Base-by-base conservation (phyloP, 2,329 filamentous ascomycete species). In the Chaetomium olivaceum region DNA sequence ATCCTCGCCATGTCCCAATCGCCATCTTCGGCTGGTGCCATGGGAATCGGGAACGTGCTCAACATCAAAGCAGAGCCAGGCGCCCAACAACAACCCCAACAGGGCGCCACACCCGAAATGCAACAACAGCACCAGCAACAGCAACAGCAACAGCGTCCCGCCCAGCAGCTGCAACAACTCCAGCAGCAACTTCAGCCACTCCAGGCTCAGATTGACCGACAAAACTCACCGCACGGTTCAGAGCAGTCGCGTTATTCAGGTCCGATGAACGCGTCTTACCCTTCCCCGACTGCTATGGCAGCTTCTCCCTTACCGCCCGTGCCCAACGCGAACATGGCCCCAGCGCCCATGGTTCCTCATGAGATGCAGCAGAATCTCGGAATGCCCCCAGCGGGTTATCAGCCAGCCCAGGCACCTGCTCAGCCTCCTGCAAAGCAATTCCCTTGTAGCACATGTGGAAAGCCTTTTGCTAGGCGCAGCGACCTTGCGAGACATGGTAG, bases 401-500 rank as follows among this genome's bases (percentile, higher is more conserved):
- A 76, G 61, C 75, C 74, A 29, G 72, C 73, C 6, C 76, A 78
- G 60, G 67, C 73, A 23, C 46, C 62, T 23, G 33, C 9, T 19
- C 72, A 73, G 33, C 76, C 77, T 21, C 78, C 82, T 1, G 73
- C 77, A 12, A 87, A 97, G 79, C 89, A 91, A 1, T 97, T 95
- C 75, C 89, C 92, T 25, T 99, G 95, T 80, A 91, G 88, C 69
- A 94, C 91, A 3, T 99, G 95, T 77, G 86, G 85, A 65, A 98
- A 98, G 79, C 91, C 90, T 27, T 99, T 99, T 76, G 95, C 95
- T 61, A 85, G 95, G 74, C 86, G 95, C 70, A 98, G 94, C 79
- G 95, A 99, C 80, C 87, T 98, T 60, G 92, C 93, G 69, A 87
- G 95, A 73, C 95, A 99, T 80, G 94, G 94, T 97, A 87, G 77